Base-by-base conservation (phyloP, 2,329 filamentous ascomycete species). In the Zymoseptoria tritici region DNA sequence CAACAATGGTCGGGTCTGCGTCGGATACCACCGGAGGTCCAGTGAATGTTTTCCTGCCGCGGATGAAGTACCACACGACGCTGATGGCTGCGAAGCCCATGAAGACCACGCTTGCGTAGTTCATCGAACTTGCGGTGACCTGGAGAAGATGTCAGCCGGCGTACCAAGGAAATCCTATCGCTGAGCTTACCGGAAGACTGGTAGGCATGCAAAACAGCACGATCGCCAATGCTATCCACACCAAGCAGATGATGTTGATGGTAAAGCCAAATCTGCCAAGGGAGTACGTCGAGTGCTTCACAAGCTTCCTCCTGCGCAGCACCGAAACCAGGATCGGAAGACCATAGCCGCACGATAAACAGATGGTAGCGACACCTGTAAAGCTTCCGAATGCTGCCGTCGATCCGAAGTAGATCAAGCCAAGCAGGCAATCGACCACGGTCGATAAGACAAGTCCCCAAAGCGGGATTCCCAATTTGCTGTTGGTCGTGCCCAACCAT, bases 341-440 rank as follows among this genome's bases (percentile, higher is more conserved):
- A 13, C 86, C 88, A 72, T 92, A 92, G 0, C 87, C 90, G 3
- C 85, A 85, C 0, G 85, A 87, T 0, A 92, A 81, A 64, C 88
- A 91, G 70, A 92, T 91, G 4, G 88, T 91, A 1, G 88, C 89
- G 0, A 91, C 88, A 26, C 88, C 88, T 0, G 88, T 91, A 73
- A 92, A 91, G 9, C 85, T 86, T 77, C 87, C 88, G 77, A 92
- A 92, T 0, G 89, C 89, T 0, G 88, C 87, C 0, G 83, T 82
- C 1, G 85, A 89, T 9, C 89, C 89, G 64, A 92, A 90, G 76
- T 90, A 92, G 73, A 92, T 91, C 64, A 89, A 80, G 0, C 88
- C 89, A 0, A 92, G 80, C 9, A 91, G 75, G 65, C 84, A 88
- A 72, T 89, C 85, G 51, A 92, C 83, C 0, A 79, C 70, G 0